These are phyloP conservation scores for Picea abies DNA, from an alignment of 83 land plant species.

Conservation along the genomic window DNA sequence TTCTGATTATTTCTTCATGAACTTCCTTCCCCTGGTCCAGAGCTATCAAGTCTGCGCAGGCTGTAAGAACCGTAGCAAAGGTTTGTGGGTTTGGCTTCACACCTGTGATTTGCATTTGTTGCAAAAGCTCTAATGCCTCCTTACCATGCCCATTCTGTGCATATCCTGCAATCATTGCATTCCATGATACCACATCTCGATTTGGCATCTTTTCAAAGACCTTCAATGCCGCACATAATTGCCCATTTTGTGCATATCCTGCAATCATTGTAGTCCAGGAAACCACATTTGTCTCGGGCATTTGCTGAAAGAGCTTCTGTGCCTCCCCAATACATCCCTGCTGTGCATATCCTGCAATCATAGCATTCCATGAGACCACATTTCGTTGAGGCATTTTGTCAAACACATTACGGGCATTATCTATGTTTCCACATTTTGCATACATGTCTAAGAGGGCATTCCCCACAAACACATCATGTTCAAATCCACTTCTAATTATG, in stretches of 20 bases:
- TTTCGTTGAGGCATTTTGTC: constrained; percentile 53
- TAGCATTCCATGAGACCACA: constrained; percentile 44
- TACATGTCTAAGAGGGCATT: constrained; percentile 42
- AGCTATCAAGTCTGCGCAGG: constrained; percentile 60
- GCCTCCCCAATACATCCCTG: constrained; percentile 36
- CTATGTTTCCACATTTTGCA: constrained; percentile 50
- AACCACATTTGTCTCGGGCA: constrained; percentile 29
- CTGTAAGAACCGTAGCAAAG: constrained; percentile 52
- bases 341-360: constrained; percentile 43
- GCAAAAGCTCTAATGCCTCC: constrained; percentile 52
- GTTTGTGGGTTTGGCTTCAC: constrained; percentile 57
- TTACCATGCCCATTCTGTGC: constrained; percentile 56
- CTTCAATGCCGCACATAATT: constrained; percentile 31
- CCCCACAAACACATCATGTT: constrained; percentile 30
- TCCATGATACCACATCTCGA: constrained; percentile 68
- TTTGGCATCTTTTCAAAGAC: constrained; percentile 55
- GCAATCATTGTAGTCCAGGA: constrained; percentile 47
- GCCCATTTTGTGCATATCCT: constrained; percentile 42
- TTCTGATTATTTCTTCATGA: constrained; percentile 43
- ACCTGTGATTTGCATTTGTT: constrained; percentile 32
- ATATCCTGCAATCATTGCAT: constrained; percentile 64
- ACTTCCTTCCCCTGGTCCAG: constrained; percentile 54
- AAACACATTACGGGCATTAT: constrained; percentile 47
- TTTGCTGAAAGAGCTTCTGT: constrained; percentile 24
- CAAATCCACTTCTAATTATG: constrained; percentile 24